Percentiles rank a stretch among this genome's conserved stretches.
Conservation (phyloP, 2,329 filamentous ascomycete species). For the Ophiosphaerella korrae region DNA sequence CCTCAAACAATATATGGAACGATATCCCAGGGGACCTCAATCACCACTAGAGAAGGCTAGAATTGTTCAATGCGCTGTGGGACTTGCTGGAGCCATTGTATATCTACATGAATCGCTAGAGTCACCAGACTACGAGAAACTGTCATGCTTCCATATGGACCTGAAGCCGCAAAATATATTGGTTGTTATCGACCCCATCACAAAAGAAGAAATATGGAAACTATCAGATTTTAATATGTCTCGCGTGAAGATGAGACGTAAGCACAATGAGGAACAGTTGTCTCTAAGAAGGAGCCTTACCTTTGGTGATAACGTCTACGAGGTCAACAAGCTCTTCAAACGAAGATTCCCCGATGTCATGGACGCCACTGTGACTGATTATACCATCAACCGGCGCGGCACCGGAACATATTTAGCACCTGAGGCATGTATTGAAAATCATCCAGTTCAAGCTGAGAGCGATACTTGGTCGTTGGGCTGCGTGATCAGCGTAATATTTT, state of each 20-base stretch:
- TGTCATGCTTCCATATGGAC: slow-evolving; percentile 52
- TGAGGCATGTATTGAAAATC: slow-evolving; percentile 42
- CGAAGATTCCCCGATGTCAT: slow-evolving; percentile 12
- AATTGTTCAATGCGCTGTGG: slow-evolving; percentile 2
- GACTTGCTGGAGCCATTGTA: slow-evolving; percentile 2
- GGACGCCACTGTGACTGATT: background rate
- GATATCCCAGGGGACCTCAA: background rate
- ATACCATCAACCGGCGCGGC: slow-evolving; percentile 34
- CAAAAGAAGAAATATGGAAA: slow-evolving; percentile 46
- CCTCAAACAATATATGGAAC: slow-evolving; percentile 44
- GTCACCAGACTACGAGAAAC: slow-evolving; percentile 26
- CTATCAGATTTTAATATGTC: slow-evolving; percentile 53
- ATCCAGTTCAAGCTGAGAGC: slow-evolving; percentile 25
- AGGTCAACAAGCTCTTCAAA: slow-evolving; percentile 38
- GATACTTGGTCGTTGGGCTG: slow-evolving; percentile 53
- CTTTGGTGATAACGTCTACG: slow-evolving; percentile 14
- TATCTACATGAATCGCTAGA: slow-evolving; percentile 45
- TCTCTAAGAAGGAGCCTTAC: background rate
- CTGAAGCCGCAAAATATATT: slow-evolving; percentile 33
- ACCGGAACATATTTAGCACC: slow-evolving; percentile 49
- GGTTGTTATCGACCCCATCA: slow-evolving; percentile 40
- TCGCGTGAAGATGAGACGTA: slow-evolving; percentile 35
- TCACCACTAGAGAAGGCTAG: background rate
- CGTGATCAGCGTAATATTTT: slow-evolving; percentile 48
- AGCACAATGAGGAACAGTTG: slow-evolving; percentile 13